Base-by-base conservation (phyloP, 305 asterid species). In the Fraxinus baroniana region DNA sequence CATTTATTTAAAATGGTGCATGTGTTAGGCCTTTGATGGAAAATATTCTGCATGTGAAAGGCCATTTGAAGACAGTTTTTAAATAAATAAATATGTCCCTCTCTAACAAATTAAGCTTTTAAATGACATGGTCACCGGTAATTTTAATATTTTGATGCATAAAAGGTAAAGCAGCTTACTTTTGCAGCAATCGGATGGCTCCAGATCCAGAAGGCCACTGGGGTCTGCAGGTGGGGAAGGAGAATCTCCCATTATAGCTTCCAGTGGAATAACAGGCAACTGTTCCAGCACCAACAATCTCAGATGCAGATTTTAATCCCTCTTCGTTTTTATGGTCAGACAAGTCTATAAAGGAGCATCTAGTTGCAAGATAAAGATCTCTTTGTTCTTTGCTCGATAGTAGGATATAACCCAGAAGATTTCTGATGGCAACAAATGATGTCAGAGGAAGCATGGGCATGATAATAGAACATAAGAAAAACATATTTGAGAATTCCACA, bases 241-340 rank as follows among this genome's bases (percentile, higher is more conserved):
- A 82, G 75, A 81, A 80, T 80, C 86, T 88, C 85, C 80, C 81
- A 36, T 80, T 83, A 78, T 70, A 22, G 80, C 86, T 85, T 79
- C 90, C 92, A 20, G 85, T 79, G 80, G 87, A 79, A 86, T 85
- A 91, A 86, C 98, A 94, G 86, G 99, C 97, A 85, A 92, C 93
- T 81, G 91, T 92, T 86, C 91, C 94, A 81, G 98, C 98, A 82
- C 97, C 99, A 87, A 92, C 73, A 66, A 91, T 89, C 92, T 94
- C 98, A 85, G 78, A 84, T 79, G 92, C 85, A 72, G 94, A 90
- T 89, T 89, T 96, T 76, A 90, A 39, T 49, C 86, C 88, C 55
- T 84, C 89, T 37, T 85, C 90, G 82, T 90, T 90, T 72, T 83
- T 89, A 79, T 80, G 86, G 78, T 90, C 90, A 78, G 86, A 85